Evolutionary conservation across 345 rosid genomes (phyloP).

Genomic region (Citrus trifoliata): DNA sequence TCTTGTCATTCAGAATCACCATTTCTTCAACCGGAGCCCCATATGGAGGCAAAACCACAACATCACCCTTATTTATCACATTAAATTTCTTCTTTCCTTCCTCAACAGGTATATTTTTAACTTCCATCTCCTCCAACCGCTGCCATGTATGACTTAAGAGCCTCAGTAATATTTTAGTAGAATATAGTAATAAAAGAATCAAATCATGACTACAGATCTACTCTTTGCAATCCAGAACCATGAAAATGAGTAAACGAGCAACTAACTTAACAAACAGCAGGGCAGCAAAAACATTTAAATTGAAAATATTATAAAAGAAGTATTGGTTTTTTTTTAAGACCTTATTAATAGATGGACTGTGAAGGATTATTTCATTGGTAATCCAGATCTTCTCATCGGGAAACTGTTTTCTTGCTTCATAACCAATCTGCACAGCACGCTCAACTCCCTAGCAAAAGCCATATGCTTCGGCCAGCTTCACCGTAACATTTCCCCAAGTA

Average conservation of each 20-base stretch:
- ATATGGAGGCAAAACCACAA: slow-evolving; percentile 90
- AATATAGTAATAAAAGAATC: background rate
- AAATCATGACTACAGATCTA: background rate
- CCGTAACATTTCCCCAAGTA: slow-evolving; percentile 82
- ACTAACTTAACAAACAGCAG: background rate
- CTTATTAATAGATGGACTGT: slow-evolving; percentile 88
- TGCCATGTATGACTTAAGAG: slow-evolving; percentile 31
- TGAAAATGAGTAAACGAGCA: background rate
- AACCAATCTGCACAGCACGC: slow-evolving; percentile 97
- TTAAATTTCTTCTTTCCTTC: slow-evolving; percentile 75
- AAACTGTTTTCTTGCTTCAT: slow-evolving; percentile 86
- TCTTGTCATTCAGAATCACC: slow-evolving; percentile 57
- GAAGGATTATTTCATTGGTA: slow-evolving; percentile 90
- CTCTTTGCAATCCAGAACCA: background rate
- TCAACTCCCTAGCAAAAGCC: slow-evolving; percentile 98
- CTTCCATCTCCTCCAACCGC: slow-evolving; percentile 88
- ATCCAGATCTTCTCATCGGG: slow-evolving; percentile 83
- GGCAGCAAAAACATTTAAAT: background rate
- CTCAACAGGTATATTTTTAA: slow-evolving; percentile 56
- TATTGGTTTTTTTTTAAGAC: slow-evolving; percentile 20
- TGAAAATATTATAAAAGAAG: background rate
- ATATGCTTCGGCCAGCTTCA: slow-evolving; percentile 81
- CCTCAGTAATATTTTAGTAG: background rate
- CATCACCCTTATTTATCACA: slow-evolving; percentile 74
- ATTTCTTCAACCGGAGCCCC: slow-evolving; percentile 94